A percentile compares a stretch with the other conserved stretches of the same genome.
Evolutionary conservation across 768 basidiomycete genomes (phyloP).

Genomic region (Leccinum incarnatum): DNA sequence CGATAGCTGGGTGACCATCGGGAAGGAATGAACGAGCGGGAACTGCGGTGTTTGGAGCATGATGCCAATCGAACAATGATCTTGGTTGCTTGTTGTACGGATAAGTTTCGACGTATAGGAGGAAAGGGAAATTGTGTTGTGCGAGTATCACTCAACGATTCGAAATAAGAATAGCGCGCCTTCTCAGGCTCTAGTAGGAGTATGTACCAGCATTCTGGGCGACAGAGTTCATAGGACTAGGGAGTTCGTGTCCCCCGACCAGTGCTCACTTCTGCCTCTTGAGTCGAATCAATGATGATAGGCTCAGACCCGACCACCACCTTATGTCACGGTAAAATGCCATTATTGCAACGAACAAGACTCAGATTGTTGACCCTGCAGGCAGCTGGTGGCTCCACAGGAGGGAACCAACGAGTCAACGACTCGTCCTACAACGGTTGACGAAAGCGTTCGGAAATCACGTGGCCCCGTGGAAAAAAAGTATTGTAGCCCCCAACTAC

Average conservation of each 20-base stretch:
- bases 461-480: slow-evolving; percentile 5
- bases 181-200: no score
- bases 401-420: neutral
- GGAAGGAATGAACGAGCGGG: slow-evolving; percentile 19
- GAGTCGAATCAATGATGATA: neutral
- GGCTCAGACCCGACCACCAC: neutral
- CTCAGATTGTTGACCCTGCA: neutral
- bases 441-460: no score
- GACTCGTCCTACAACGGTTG: no score
- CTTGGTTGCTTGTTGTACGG: slow-evolving; percentile 4
- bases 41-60: neutral
- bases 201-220: no score
- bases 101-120: neutral
- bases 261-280: no score
- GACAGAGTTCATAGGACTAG: no score
- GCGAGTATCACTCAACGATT: no score
- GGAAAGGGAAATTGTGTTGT: neutral
- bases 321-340: neutral
- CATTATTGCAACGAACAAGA: slow-evolving; percentile 12
- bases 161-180: no score
- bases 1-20: slow-evolving; percentile 37
- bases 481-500: neutral
- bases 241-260: no score
- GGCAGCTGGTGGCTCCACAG: neutral
- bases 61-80: neutral